Base-by-base conservation (phyloP, 1,139 yeast genomes). In the Meyerozyma athensensis region DNA sequence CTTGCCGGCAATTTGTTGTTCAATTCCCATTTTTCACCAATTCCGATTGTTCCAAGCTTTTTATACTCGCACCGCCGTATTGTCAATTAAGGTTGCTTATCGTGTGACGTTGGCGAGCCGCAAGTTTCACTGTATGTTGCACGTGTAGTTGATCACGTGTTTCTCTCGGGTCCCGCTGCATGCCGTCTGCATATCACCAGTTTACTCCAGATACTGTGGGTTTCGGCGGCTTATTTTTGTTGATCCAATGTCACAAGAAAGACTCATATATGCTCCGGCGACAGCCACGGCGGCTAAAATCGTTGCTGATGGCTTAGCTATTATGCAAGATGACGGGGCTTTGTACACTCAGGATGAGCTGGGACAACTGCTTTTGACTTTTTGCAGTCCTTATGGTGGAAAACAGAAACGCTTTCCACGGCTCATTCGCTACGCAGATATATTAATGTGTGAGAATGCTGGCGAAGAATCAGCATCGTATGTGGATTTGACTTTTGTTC, bases 21-120 rank as follows among this genome's bases (percentile, higher is more conserved):
- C 44, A 16, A 37, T 33, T 19, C 42, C 44, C 40, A 39, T 41
- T 28, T 28, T 24, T 13, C 9, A n/a, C 17, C 14, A 7, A 4
- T 3, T 10, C 12, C 13, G 7, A 17, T 14, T 6, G 12, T 24
- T 12, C 13, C 9, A 9, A 24, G 18, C 28, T 24, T 23, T n/a
- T 24, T 12, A 12, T 12, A 8, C 9, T 12, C 17, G 28, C 28
- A 7, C 14, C 3, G 28, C 28, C 28, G 8, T 3, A 3, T 7
- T n/a, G 13, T 24, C 28, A 13, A 18, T 4, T 17, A 16, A 4
- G 32, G 32, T 28, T 28, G 32, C 32, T 28, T 28, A 18, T 28
- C 32, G 32, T 28, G 32, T 28, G 32, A 28, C 32, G 19, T 3
- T 16, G 18, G 10, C 10, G 20, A 8, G 20, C 14, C 32, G 4